Evolutionary conservation across 2,329 filamentous ascomycete species (phyloP).

Genomic region (Fusarium sororula): DNA sequence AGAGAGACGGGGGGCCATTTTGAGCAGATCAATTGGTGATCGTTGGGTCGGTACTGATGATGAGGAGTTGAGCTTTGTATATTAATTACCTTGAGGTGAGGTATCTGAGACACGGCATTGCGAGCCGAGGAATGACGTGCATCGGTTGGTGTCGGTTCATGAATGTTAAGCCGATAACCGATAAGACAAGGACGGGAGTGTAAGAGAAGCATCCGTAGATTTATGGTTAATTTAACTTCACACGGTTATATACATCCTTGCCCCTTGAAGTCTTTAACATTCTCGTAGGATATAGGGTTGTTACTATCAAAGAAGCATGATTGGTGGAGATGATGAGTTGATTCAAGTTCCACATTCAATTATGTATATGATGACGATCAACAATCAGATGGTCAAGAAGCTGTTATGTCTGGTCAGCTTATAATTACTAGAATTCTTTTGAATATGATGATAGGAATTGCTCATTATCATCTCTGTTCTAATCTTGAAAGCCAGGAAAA

Average conservation of each 20-base stretch:
- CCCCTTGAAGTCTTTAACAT: neutral
- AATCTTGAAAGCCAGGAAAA: neutral
- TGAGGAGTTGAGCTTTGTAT: neutral
- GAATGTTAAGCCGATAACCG: constrained; percentile 35
- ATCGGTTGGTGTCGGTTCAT: constrained; percentile 35
- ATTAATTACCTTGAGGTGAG: neutral
- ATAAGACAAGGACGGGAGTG: constrained; percentile 12
- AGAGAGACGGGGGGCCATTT: constrained; percentile 48
- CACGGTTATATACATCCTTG: neutral
- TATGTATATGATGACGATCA: neutral
- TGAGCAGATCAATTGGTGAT: neutral
- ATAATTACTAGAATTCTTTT: neutral
- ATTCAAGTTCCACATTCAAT: constrained; percentile 17
- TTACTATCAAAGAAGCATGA: neutral
- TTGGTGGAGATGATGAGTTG: constrained; percentile 28
- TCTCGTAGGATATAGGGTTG: neutral
- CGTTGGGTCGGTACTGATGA: neutral
- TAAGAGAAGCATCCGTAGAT: neutral
- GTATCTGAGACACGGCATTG: neutral
- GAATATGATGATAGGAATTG: neutral
- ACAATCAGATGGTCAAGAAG: neutral
- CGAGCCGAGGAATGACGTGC: constrained; percentile 29
- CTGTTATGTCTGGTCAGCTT: neutral
- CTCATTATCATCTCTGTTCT: neutral
- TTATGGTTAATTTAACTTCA: constrained; percentile 10